A percentile compares a stretch with the other conserved stretches of the same genome.
Evolutionary conservation across 2,329 filamentous ascomycete species (phyloP).

Genomic region (Aspergillus uvarum): DNA sequence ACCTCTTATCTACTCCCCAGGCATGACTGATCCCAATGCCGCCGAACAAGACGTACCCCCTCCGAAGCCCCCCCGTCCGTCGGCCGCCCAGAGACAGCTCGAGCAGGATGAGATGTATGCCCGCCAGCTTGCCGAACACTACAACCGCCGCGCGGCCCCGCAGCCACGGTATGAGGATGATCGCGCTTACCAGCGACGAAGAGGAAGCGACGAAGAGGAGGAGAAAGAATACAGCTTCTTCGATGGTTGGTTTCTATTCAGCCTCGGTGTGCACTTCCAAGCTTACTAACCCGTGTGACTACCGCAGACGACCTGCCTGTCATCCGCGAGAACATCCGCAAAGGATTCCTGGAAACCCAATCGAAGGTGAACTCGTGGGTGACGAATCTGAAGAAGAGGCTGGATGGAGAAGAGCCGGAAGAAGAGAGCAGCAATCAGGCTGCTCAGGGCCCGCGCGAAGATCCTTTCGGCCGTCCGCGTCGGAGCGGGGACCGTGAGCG

Average conservation of each 20-base stretch:
- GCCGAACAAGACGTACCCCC: constrained; percentile 62
- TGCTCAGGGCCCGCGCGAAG: constrained; percentile 31
- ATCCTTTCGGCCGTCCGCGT: constrained; percentile 53
- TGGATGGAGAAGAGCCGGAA: constrained; percentile 84
- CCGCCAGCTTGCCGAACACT: constrained; percentile 89
- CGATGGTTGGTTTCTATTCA: constrained; percentile 55
- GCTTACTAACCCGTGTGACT: constrained; percentile 14
- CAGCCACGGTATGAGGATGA: constrained; percentile 34
- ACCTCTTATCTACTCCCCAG: constrained; percentile 39
- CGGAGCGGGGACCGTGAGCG: constrained; percentile 84
- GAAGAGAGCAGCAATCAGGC: constrained; percentile 39
- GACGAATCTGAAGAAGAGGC: constrained; percentile 82
- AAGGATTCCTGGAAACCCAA: constrained; percentile 94
- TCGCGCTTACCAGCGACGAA: constrained; percentile 45
- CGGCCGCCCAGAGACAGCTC: constrained; percentile 71
- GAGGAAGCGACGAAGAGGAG: constrained; percentile 58
- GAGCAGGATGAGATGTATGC: constrained; percentile 91
- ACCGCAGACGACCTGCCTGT: constrained; percentile 79
- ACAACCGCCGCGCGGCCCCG: constrained; percentile 52
- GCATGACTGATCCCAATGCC: constrained; percentile 80
- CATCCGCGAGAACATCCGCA: constrained; percentile 87
- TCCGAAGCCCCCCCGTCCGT: constrained; percentile 76
- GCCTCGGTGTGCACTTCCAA: background rate
- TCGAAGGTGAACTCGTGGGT: constrained; percentile 92
- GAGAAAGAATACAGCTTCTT: constrained; percentile 86